A percentile compares a stretch with the other conserved stretches of the same genome.
phyloP scores from a whole-genome alignment of 2,329 filamentous ascomycete genomes.

The Scolecobasidium constrictum region DNA sequence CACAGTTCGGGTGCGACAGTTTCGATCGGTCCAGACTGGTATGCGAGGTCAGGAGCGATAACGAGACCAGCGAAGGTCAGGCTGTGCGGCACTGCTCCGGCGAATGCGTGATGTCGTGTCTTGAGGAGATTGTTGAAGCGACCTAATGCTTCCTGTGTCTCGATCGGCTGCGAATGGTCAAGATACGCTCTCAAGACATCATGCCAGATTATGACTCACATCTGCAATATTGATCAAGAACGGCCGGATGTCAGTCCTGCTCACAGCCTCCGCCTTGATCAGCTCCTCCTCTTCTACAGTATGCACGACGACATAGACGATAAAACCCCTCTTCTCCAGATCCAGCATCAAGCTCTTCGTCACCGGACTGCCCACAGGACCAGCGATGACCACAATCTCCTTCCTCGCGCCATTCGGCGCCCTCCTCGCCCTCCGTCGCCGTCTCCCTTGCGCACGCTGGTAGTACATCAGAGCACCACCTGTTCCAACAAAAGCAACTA shows the following conservation, averaged over 20 bases:
- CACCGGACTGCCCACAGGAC: constrained; percentile 74
- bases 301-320: constrained; percentile 82
- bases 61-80: constrained; percentile 71
- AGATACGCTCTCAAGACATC: constrained; percentile 12
- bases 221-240: constrained; percentile 75
- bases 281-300: constrained; percentile 75
- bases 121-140: constrained; percentile 63
- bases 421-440: constrained; percentile 64
- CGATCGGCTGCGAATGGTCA: constrained; percentile 45
- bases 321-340: constrained; percentile 81
- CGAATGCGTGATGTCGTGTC: constrained; percentile 63
- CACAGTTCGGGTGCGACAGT: constrained; percentile 75
- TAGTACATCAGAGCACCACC: constrained; percentile 46
- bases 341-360: constrained; percentile 76
- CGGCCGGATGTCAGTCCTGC: constrained; percentile 71
- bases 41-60: constrained; percentile 67
- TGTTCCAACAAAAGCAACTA: constrained; percentile 61
- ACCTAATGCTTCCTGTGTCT: constrained; percentile 57
- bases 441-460: constrained; percentile 47
- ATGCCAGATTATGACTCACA: constrained; percentile 34
- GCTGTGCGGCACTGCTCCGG: constrained; percentile 64
- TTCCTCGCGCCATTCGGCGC: constrained; percentile 73
- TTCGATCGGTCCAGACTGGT: constrained; percentile 73
- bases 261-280: constrained; percentile 53
- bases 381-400: constrained; percentile 81